These are phyloP conservation scores for Diaporthe ilicicola DNA, from an alignment of 2,329 filamentous ascomycete species.

Conservation along the genomic window DNA sequence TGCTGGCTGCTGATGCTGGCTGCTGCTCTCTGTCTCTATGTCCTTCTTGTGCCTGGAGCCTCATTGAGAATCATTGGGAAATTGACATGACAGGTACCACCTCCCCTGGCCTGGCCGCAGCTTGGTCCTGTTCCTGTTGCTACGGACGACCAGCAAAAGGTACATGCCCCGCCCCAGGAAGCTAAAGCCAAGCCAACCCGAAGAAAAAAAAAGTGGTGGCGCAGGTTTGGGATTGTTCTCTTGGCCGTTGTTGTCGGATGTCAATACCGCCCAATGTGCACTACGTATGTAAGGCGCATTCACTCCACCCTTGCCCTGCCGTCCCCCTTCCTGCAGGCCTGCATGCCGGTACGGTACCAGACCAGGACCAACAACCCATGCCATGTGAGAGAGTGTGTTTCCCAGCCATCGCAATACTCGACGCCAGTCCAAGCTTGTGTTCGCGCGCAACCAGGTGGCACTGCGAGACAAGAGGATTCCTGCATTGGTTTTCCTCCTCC, in stretches of 20 bases:
- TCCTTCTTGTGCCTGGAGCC: background rate
- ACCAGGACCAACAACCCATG: background rate
- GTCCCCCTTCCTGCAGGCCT: constrained; percentile 8
- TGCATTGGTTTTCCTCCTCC: constrained; percentile 24
- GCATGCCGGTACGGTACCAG: constrained; percentile 9
- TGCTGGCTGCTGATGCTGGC: too few species aligned
- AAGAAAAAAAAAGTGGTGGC: constrained; percentile 29
- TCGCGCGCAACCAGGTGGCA: constrained; percentile 20
- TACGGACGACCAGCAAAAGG: constrained; percentile 12
- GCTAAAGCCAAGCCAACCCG: too few species aligned
- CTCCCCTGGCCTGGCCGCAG: background rate
- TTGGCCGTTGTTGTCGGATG: constrained; percentile 6
- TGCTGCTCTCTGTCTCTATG: background rate
- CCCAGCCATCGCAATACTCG: constrained; percentile 38
- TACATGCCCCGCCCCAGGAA: background rate
- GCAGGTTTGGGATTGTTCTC: constrained; percentile 28
- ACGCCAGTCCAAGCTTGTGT: constrained; percentile 18
- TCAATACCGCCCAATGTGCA: constrained; percentile 12
- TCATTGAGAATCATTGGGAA: constrained; percentile 12
- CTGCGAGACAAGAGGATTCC: constrained; percentile 28
- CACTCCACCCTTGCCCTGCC: background rate
- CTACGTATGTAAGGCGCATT: constrained; percentile 7
- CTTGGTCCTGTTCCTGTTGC: constrained; percentile 15
- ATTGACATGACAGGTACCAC: background rate
- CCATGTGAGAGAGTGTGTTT: constrained; percentile 8